phyloP scores from a whole-genome alignment of 495 filamentous ascomycete genomes.

The Venustampulla echinocandica region DNA sequence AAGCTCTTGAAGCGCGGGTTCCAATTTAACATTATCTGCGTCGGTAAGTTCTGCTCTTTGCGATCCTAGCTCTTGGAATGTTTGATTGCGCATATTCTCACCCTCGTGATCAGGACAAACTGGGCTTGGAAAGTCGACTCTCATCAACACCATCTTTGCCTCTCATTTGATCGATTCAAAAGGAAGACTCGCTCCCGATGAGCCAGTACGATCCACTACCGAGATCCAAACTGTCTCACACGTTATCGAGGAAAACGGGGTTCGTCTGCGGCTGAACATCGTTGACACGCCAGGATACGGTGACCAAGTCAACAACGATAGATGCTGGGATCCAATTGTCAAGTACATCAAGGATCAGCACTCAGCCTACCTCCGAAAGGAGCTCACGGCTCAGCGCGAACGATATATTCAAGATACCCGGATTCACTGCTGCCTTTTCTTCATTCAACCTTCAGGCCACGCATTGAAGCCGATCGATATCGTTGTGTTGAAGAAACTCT shows the following conservation, averaged over 20 bases:
- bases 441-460: constrained; percentile 98
- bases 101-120: constrained; percentile 68
- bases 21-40: constrained; percentile 99
- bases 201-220: constrained; percentile 88
- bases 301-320: constrained; percentile 99
- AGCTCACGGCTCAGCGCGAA: constrained; percentile 98
- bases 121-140: constrained; percentile 93
- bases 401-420: constrained; percentile 98
- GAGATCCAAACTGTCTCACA: constrained; percentile 97
- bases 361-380: constrained; percentile 98
- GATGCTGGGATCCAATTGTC: constrained; percentile 98
- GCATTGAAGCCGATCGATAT: constrained; percentile 98
- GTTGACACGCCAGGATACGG: constrained; percentile 98
- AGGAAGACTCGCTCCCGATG: constrained; percentile 82
- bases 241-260: constrained; percentile 99
- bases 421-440: constrained; percentile 99
- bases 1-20: constrained; percentile 99
- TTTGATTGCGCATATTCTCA: constrained; percentile 24
- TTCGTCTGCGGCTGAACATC: constrained; percentile 92
- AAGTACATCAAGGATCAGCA: constrained; percentile 99
- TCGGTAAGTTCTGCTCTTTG: constrained; percentile 58
- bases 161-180: constrained; percentile 99
- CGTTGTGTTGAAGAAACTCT: constrained; percentile 97
- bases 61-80: neutral
- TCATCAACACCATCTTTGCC: constrained; percentile 99